Conservation (phyloP, 768 basidiomycete species). For the Hortiboletus campestris region DNA sequence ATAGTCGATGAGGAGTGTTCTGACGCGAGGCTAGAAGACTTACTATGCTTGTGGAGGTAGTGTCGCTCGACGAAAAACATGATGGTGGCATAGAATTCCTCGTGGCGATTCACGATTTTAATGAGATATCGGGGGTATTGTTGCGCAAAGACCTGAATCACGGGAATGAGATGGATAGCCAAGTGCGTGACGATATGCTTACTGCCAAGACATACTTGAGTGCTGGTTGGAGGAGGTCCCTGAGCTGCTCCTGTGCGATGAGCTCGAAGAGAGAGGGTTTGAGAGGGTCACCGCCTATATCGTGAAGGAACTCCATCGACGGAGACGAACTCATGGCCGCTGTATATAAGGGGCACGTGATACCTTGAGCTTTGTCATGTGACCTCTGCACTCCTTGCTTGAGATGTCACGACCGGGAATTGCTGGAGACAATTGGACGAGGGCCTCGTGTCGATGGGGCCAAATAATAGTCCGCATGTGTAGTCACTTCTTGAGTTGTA, state of each 20-base stretch:
- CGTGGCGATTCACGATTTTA: constrained; percentile 89
- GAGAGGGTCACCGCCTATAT: constrained; percentile 66
- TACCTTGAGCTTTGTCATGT: constrained; percentile 27
- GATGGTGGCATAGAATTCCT: constrained; percentile 89
- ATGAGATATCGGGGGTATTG: constrained; percentile 90
- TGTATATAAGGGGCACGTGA: constrained; percentile 18
- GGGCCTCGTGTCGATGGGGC: neutral
- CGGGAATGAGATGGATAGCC: neutral
- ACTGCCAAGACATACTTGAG: constrained; percentile 92
- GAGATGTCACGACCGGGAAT: too few relatives aligned
- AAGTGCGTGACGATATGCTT: constrained; percentile 28
- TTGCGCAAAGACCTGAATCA: constrained; percentile 86
- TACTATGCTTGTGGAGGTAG: constrained; percentile 85
- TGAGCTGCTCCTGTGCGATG: constrained; percentile 89
- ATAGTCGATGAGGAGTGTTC: constrained; percentile 7
- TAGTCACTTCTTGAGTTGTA: neutral
- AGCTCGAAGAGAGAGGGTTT: constrained; percentile 89
- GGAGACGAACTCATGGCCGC: too few relatives aligned
- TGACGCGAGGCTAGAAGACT: constrained; percentile 23
- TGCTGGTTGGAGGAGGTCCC: constrained; percentile 90
- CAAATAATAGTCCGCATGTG: neutral
- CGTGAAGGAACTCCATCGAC: constrained; percentile 82
- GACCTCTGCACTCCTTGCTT: neutral
- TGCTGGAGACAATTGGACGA: too few relatives aligned
- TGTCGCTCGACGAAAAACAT: constrained; percentile 90